Evolutionary conservation across 176 grass and related monocot genomes (phyloP), one percentile per base, ranked within the genome.

Genomic region (Eragrostis nindensis): DNA sequence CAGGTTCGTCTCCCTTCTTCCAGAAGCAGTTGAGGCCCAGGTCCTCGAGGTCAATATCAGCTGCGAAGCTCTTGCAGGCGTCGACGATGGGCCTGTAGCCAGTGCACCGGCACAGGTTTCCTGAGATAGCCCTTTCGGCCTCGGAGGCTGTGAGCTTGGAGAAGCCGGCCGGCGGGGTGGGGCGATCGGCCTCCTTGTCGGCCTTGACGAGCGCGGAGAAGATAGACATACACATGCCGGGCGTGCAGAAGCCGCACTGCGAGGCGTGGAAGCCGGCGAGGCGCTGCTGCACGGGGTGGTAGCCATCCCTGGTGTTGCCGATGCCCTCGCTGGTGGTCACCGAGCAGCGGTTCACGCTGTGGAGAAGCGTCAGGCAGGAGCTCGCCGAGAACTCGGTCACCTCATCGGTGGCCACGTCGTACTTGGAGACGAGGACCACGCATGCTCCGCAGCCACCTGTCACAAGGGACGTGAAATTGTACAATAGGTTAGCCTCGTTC

Each of bases 191-290:
- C 3, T 26, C 43, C 70, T 89, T 93, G 48, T 93, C 94, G n/a
- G 94, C 91, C 69, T 93, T 91, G 77, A 73, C 56, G 11, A 97
- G 84, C 0, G 94, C 86, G 22, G 91, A 91, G 81, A 89, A 97
- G 65, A 97, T 87, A 57, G 94, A 97, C 83, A 97, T 91, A 12
- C 88, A 97, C 91, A 97, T 93, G 54, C 91, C 89, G 8, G 94
- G 94, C 2, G 91, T 97, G 83, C 94, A 97, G 82, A 93, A 97
- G 24, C 91, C 94, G 56, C 94, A 97, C 77, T 97, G 94, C 17
- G 94, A 97, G 21, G 94, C 94, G 21, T 97, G 94, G 61, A 97
- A 97, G 8, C 91, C 86, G 1, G 89, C 15, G 36, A 97, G 71
- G 14, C 94, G 82, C 46, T 83, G 68, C 59, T 97, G 94, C 57